Base-by-base conservation (phyloP, 2,329 filamentous ascomycete species). In the Onygenales sp. region DNA sequence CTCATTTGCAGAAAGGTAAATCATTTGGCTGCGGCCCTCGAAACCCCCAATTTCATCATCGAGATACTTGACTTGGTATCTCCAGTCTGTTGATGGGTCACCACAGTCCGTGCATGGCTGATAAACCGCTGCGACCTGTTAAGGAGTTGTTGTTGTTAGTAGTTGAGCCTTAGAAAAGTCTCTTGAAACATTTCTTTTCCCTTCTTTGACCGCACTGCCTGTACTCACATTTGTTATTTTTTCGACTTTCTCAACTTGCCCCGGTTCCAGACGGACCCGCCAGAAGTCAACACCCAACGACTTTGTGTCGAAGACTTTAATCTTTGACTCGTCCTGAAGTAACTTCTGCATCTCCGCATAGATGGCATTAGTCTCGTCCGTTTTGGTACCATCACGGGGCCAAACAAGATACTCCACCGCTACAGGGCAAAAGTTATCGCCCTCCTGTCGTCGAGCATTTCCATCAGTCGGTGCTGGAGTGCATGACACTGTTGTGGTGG, bases 401-500 rank as follows among this genome's bases (percentile, higher is more conserved):
- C 49, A 52, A 31, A 54, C 49, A 48, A 52, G n/a, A 40, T 52
- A 52, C 32, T 10, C 21, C 21, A 34, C 39, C 17, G 13, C 5
- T 10, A 44, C 1, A 2, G 53, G 49, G 27, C 53, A 54, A 52
- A 42, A 36, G 27, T 54, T 37, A 14, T 42, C 34, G 14, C 49
- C 47, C 6, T 33, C 17, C 14, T 44, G 36, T 44, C 53, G 49
- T 33, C 37, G 48, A 17, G 32, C 42, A 4, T 49, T 51, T 7
- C 49, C 53, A 39, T n/a, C 36, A 49, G 49, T 52, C 17, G 53
- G 44, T 5, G 53, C 49, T 21, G 53, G 49, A 21, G 43, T 52
- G 36, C 53, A 54, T 31, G 53, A 52, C 36, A 52, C 48, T 21
- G 53, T 54, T 40, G 48, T 54, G 14, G 53, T 54, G 10, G 49